Base-by-base conservation (phyloP, 2,329 filamentous ascomycete genomes). In the Aspergillus quadrilineatus region DNA sequence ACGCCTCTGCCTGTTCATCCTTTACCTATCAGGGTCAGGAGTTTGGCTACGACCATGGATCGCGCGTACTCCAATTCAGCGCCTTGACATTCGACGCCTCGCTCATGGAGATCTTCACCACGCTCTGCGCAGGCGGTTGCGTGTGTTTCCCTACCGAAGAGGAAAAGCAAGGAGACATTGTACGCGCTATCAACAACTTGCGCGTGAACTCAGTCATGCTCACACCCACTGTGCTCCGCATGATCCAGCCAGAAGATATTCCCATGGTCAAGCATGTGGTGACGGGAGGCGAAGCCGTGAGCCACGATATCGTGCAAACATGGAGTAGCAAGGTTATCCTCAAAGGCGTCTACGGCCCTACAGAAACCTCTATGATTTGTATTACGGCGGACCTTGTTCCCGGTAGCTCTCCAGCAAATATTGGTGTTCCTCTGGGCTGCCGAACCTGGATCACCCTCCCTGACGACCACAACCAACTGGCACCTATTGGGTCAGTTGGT, bases 401-500 rank as follows among this genome's bases (percentile, higher is more conserved):
- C 4, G 8, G 14, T 4, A 9, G n/a, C 8, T 15, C 39, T 15
- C 15, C 14, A 42, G 15, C 39, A 15, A 15, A 9, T 6, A 26
- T 26, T 15, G 52, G 46, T 1, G 46, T 12, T 43, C 1, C 15
- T 9, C 6, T 58, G 56, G 56, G 17, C 55, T 8, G 56, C 50
- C 4, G 43, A 55, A 15, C 29, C 52, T 1, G 26, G 26, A 28
- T 28, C 26, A 28, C 26, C 4, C 26, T 28, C 26, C 26, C 26
- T 28, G 12, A 28, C 4, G 22, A 55, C 12, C 22, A 37, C 26
- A 42, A 49, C 12, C 29, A 17, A 6, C 42, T 58, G 14, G 8
- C 47, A 6, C 53, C 52, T 2, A 32, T 64, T 43, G 64, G 65
- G 12, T 60, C 56, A n/a, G 41, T 55, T 2, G 61, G 58, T 8